Percentiles rank a stretch among this genome's conserved stretches.
phyloP scores from a whole-genome alignment of 345 rosid species.

The Eucalyptus grandis region DNA sequence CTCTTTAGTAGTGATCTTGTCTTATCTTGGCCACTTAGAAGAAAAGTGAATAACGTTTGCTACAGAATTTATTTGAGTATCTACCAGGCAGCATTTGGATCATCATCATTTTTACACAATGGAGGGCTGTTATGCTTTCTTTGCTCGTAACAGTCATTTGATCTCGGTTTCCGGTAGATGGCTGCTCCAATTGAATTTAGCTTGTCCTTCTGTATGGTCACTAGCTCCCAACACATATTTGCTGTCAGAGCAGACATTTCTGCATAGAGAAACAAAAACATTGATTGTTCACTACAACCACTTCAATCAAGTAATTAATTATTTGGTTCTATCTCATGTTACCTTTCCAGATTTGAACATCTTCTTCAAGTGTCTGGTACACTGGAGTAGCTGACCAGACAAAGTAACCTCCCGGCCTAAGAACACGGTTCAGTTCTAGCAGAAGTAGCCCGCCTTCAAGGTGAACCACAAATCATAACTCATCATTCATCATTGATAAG shows the following conservation, averaged over 20 bases:
- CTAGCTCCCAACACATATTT: conserved; percentile 85
- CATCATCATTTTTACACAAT: conserved; percentile 64
- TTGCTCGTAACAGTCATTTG: conserved; percentile 72
- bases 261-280: background rate
- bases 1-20: background rate
- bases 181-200: conserved; percentile 72
- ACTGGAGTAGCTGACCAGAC: conserved; percentile 98
- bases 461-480: background rate
- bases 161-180: conserved; percentile 59
- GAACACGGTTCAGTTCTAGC: conserved; percentile 75
- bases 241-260: conserved; percentile 71
- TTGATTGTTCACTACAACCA: background rate
- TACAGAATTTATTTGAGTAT: background rate
- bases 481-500: background rate
- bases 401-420: conserved; percentile 85
- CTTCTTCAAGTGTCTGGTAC: conserved; percentile 63
- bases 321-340: background rate
- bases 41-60: background rate
- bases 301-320: background rate
- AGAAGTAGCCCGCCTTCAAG: conserved; percentile 59
- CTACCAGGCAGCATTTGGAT: conserved; percentile 87
- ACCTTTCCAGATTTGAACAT: conserved; percentile 85
- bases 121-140: conserved; percentile 55
- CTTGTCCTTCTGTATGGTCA: conserved; percentile 68
- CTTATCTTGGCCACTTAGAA: background rate